Percentiles rank a stretch among this genome's conserved stretches.
phyloP scores from a whole-genome alignment of 2,329 filamentous ascomycete species.

The Cladophialophora chaetospira region DNA sequence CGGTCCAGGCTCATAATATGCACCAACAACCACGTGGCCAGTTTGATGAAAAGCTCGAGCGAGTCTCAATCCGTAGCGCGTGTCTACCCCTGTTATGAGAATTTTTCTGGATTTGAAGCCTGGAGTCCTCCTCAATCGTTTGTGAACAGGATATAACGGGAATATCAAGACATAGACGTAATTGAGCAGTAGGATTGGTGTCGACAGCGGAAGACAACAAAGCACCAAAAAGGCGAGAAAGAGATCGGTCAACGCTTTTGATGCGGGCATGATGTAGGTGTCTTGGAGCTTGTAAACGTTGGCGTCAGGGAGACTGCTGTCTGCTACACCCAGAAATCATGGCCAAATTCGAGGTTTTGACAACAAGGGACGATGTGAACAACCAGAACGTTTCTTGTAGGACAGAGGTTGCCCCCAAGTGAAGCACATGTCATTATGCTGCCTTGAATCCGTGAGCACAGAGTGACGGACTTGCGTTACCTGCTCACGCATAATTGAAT shows the following conservation, averaged over 20 bases:
- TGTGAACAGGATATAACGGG: conserved; percentile 33
- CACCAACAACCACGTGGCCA: conserved; percentile 70
- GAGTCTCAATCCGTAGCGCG: conserved; percentile 68
- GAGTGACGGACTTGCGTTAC: too few species aligned
- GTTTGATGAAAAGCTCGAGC: conserved; percentile 66
- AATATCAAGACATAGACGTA: conserved; percentile 37
- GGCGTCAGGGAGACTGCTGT: too few species aligned
- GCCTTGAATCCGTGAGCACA: too few species aligned
- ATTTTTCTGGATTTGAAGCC: conserved; percentile 56
- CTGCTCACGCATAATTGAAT: too few species aligned
- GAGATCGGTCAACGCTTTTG: conserved; percentile 44
- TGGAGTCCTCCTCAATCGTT: conserved; percentile 37
- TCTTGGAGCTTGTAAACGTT: too few species aligned
- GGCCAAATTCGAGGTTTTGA: too few species aligned
- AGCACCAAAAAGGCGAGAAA: conserved; percentile 46
- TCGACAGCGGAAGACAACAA: conserved; percentile 53
- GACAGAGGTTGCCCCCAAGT: too few species aligned
- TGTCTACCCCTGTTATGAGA: conserved; percentile 71
- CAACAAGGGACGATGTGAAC: too few species aligned
- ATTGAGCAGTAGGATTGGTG: conserved; percentile 46
- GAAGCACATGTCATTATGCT: too few species aligned
- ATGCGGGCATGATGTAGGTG: neutral
- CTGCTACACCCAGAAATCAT: too few species aligned
- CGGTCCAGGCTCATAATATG: conserved; percentile 59
- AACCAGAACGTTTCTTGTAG: too few species aligned